phyloP scores from a whole-genome alignment of 148 eudicot species.

The Rhododendron simsii region DNA sequence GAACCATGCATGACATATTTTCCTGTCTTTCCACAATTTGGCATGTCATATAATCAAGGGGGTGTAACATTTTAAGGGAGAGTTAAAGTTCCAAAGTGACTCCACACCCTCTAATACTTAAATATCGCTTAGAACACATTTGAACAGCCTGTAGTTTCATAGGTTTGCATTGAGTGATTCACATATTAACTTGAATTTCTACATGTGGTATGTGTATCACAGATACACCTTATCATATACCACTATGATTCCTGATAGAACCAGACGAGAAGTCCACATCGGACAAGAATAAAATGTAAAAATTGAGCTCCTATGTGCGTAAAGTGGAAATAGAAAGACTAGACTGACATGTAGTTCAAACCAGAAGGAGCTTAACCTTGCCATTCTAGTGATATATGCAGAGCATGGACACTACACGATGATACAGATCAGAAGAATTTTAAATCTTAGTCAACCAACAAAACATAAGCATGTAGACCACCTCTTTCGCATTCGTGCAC shows the following conservation, averaged over 20 bases:
- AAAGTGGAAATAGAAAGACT: neutral
- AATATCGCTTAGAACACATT: neutral
- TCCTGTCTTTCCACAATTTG: neutral
- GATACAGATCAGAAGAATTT: neutral
- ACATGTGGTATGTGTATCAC: neutral
- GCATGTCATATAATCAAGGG: neutral
- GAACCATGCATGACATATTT: neutral
- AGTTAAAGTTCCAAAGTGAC: neutral
- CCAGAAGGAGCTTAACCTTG: neutral
- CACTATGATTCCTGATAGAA: neutral
- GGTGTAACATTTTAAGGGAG: neutral
- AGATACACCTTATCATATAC: neutral
- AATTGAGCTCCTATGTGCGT: neutral
- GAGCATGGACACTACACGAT: neutral
- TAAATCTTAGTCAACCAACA: neutral
- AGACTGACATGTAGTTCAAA: neutral
- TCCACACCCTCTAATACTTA: neutral
- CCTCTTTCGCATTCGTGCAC: neutral
- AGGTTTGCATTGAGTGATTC: neutral
- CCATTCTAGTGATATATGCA: neutral
- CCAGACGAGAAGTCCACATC: neutral
- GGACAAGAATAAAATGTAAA: neutral
- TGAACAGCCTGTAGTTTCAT: neutral
- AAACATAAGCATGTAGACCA: neutral
- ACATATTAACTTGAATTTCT: neutral